phyloP scores from a whole-genome alignment of 768 basidiomycete genomes.

The Suillus alpinus region DNA sequence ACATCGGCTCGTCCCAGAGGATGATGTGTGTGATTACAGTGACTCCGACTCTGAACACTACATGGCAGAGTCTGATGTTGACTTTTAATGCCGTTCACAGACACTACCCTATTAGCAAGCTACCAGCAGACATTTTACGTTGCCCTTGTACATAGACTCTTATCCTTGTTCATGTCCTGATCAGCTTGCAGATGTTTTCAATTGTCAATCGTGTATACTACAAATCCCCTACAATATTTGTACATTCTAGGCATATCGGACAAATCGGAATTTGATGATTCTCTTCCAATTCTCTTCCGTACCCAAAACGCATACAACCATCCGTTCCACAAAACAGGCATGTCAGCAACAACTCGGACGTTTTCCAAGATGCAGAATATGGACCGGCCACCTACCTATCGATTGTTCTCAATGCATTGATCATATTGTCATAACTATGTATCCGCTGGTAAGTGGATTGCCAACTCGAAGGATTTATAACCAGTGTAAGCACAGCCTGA shows the following conservation, averaged over 20 bases:
- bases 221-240: not conserved
- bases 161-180: not conserved
- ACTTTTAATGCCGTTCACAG: not conserved
- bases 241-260: not conserved
- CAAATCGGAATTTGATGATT: too few relatives aligned
- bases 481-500: too few relatives aligned
- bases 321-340: not conserved
- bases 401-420: too few relatives aligned
- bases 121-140: not conserved
- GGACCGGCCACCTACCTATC: too few relatives aligned
- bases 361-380: not conserved
- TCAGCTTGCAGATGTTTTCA: not conserved
- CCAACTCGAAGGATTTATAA: too few relatives aligned
- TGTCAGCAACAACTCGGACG: not conserved
- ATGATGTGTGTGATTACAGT: constrained; percentile 32
- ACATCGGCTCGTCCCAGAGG: constrained; percentile 34
- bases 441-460: not conserved
- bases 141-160: not conserved
- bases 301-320: not conserved
- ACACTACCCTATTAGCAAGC: not conserved
- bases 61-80: constrained; percentile 18
- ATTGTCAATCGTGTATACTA: not conserved
- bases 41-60: constrained; percentile 41
- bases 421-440: not conserved
- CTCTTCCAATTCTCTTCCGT: too few relatives aligned